Evolutionary conservation across 768 basidiomycete species (phyloP).

Genomic region (Tulasnella sp.): DNA sequence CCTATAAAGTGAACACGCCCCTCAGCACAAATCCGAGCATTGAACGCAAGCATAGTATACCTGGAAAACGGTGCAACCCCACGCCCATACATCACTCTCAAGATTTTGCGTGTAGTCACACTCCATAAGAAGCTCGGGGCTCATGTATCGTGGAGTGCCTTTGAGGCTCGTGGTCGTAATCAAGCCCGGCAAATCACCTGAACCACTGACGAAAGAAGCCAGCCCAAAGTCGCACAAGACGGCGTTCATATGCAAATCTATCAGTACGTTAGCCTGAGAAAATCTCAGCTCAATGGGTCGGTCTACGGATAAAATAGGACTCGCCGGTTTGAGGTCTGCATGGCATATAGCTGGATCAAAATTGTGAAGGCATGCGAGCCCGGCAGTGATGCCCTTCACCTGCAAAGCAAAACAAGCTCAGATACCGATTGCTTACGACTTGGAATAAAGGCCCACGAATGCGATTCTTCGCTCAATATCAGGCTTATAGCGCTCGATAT

Average conservation of each 20-base stretch:
- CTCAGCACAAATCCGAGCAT: neutral
- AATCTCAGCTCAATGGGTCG: neutral
- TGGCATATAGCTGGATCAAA: neutral
- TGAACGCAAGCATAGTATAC: neutral
- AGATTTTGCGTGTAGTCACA: neutral
- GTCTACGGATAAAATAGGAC: neutral
- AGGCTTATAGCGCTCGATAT: neutral
- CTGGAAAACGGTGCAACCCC: neutral
- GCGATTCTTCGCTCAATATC: neutral
- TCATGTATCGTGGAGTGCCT: neutral
- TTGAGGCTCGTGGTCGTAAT: neutral
- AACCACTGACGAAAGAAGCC: neutral
- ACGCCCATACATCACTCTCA: neutral
- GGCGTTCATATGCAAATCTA: neutral
- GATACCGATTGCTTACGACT: too few species aligned
- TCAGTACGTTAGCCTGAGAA: neutral
- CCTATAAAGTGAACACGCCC: neutral
- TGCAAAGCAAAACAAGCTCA: neutral
- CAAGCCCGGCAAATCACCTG: neutral
- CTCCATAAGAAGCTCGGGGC: neutral
- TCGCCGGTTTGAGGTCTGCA: neutral
- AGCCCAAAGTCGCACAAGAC: constrained; percentile 1
- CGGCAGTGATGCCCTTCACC: neutral
- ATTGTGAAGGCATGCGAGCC: neutral
- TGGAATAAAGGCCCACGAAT: neutral